Evolutionary conservation across 306 rosid genomes (phyloP).

Genomic region (Vigna reflexopilosa): DNA sequence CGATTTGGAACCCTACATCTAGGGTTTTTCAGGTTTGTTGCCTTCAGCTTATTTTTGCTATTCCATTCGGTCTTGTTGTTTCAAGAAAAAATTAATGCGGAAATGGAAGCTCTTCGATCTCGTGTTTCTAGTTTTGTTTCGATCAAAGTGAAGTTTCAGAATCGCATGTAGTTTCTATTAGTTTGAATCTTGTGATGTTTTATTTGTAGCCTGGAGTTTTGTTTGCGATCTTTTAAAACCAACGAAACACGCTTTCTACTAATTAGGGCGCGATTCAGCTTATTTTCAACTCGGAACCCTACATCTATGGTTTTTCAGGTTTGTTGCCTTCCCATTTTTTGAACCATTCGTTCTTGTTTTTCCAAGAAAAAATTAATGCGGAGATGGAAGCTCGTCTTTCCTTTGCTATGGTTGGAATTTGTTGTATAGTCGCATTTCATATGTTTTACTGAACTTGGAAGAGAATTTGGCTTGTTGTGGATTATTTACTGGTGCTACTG

Average conservation of each 20-base stretch:
- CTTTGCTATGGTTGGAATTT: constrained; percentile 1
- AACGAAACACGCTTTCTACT: too few relatives aligned
- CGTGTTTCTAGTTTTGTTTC: not conserved
- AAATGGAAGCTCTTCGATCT: constrained; percentile 2
- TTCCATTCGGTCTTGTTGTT: not conserved
- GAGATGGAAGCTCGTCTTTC: not conserved
- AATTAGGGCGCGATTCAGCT: too few relatives aligned
- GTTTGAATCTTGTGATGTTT: constrained; percentile 32
- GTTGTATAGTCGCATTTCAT: not conserved
- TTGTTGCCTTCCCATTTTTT: too few relatives aligned
- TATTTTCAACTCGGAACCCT: too few relatives aligned
- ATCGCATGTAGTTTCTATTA: not conserved
- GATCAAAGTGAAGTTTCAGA: not conserved
- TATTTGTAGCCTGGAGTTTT: not conserved
- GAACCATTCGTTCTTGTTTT: too few relatives aligned
- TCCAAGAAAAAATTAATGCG: too few relatives aligned
- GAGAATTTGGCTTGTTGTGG: constrained; percentile 13
- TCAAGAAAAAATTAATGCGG: not conserved
- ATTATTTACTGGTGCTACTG: constrained; percentile 22
- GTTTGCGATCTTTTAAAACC: too few relatives aligned
- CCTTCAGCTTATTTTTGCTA: not conserved
- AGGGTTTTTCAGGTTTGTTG: constrained; percentile 53
- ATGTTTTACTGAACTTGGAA: not conserved
- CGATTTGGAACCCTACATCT: constrained; percentile 41
- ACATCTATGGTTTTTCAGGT: too few relatives aligned